Conservation (phyloP, 805 yeast genomes). For the Candida germanica region DNA sequence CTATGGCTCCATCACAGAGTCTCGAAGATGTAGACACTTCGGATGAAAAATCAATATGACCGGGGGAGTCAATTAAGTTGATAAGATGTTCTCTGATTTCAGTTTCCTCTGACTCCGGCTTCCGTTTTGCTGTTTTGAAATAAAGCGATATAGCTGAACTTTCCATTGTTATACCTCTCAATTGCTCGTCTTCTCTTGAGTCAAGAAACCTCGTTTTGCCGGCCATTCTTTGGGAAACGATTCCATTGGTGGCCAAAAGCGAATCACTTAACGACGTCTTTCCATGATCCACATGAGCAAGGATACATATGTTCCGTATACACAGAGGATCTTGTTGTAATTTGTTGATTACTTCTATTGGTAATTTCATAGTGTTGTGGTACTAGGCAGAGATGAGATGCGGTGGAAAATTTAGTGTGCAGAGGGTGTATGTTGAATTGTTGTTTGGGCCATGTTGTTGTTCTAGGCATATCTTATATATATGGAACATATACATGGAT, state of each 20-base stretch:
- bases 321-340: conserved; percentile 67
- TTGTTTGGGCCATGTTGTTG: too few species aligned
- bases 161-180: conserved; percentile 97
- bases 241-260: conserved; percentile 90
- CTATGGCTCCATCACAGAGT: conserved; percentile 94
- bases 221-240: conserved; percentile 90
- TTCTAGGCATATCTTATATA: too few species aligned
- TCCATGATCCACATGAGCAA: conserved; percentile 99
- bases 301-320: conserved; percentile 86
- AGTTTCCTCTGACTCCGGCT: conserved; percentile 32
- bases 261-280: conserved; percentile 94
- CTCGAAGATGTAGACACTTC: conserved; percentile 97
- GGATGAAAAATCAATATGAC: conserved; percentile 96
- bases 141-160: conserved; percentile 93
- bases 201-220: conserved; percentile 93
- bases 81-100: conserved; percentile 74
- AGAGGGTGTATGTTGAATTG: too few species aligned
- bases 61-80: conserved; percentile 95
- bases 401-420: too few species aligned
- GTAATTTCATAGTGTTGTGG: conserved; percentile 48
- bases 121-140: conserved; percentile 59
- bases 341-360: conserved; percentile 59
- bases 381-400: too few species aligned
- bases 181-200: conserved; percentile 92
- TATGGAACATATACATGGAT: too few species aligned